A percentile compares a stretch with the other conserved stretches of the same genome.
Conservation (phyloP, 2,329 filamentous ascomycete species). For the Metarhizium rileyi region DNA sequence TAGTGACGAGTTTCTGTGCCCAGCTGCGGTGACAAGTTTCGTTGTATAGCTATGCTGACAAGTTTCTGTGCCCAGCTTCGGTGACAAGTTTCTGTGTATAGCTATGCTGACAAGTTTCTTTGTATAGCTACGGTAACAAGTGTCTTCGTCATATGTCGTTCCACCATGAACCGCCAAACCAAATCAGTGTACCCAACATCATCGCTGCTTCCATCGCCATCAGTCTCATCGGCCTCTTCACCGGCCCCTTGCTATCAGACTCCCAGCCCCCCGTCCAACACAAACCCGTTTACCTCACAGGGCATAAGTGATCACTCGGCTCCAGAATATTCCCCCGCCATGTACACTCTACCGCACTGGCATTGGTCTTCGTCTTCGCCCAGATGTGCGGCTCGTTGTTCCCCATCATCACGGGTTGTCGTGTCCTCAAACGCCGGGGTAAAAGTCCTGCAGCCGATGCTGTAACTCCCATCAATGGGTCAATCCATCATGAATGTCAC, state of each 20-base stretch:
- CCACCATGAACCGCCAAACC: no score
- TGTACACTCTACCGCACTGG: conserved; percentile 13
- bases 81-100: no score
- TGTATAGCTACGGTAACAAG: no score
- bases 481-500: no score
- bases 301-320: conserved; percentile 42
- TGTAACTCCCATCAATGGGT: no score
- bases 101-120: no score
- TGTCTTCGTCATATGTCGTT: no score
- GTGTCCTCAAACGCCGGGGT: conserved; percentile 37
- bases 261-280: background rate
- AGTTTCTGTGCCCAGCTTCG: no score
- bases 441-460: conserved; percentile 41
- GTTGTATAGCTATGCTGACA: no score
- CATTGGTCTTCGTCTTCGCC: conserved; percentile 46
- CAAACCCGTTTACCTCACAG: conserved; percentile 17
- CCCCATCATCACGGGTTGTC: conserved; percentile 43
- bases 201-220: conserved; percentile 43
- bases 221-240: conserved; percentile 46
- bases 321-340: conserved; percentile 38
- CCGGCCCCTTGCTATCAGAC: conserved; percentile 44
- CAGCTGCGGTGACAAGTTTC: no score
- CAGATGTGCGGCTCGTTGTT: conserved; percentile 47
- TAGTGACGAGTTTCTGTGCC: no score
- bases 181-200: conserved; percentile 28